Conservation (phyloP, 257 asterid genomes). For the Salvia rosmarinus region DNA sequence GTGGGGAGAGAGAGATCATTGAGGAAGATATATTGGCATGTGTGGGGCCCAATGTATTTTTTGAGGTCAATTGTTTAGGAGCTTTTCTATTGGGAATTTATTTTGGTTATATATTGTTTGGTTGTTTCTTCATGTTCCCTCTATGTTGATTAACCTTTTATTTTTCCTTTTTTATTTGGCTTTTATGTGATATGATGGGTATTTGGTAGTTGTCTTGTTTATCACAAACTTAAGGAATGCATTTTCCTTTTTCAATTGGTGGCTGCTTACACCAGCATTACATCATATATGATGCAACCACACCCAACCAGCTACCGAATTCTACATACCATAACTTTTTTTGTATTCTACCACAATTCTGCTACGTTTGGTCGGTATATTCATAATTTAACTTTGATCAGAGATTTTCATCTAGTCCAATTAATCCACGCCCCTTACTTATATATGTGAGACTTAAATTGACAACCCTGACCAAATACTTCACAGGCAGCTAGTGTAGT, state of each 20-base stretch:
- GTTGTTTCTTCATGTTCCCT: conserved; percentile 27
- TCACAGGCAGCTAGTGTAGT: conserved; percentile 1
- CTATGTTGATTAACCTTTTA: conserved; percentile 39
- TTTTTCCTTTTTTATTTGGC: conserved; percentile 29
- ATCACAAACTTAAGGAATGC: conserved; percentile 52
- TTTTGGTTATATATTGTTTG: conserved; percentile 5
- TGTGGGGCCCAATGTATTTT: conserved; percentile 56
- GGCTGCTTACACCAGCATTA: conserved; percentile 70
- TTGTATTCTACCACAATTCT: no score
- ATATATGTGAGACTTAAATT: background rate
- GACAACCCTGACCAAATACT: background rate
- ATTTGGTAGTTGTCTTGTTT: conserved; percentile 68
- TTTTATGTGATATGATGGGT: conserved; percentile 58
- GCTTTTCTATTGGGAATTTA: no score
- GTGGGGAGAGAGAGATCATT: conserved; percentile 42
- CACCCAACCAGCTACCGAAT: background rate
- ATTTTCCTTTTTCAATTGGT: conserved; percentile 31
- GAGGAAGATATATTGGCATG: conserved; percentile 25
- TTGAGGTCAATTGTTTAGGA: no score
- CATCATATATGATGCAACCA: conserved; percentile 73
- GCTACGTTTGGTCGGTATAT: no score
- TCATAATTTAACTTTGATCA: no score
- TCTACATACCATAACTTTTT: no score
- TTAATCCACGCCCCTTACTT: background rate
- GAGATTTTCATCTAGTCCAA: no score